Evolutionary conservation across 2,329 filamentous ascomycete species (phyloP).

Genomic region (Aspergillus melleus): DNA sequence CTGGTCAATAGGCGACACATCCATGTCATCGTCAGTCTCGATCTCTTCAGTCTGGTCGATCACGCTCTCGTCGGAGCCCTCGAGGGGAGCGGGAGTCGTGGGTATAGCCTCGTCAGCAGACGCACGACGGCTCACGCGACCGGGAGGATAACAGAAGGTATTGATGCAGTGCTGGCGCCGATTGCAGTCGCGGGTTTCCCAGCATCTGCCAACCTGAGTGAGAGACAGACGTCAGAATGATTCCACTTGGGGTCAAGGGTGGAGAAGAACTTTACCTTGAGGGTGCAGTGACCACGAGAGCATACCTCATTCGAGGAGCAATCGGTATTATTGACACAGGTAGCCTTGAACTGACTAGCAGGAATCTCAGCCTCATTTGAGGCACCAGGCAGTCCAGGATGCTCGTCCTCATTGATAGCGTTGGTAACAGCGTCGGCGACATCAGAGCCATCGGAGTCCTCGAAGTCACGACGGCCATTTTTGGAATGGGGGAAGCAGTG

Average conservation of each 20-base stretch:
- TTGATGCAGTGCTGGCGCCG: background rate
- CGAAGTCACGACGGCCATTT: background rate
- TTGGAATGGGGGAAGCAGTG: background rate
- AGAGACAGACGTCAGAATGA: background rate
- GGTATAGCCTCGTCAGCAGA: background rate
- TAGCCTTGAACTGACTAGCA: background rate
- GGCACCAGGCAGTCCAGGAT: too few relatives aligned
- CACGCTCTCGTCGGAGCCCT: background rate
- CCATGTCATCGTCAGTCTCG: background rate
- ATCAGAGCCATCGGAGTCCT: background rate
- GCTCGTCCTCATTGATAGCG: too few relatives aligned
- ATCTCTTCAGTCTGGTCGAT: background rate
- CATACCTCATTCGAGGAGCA: background rate
- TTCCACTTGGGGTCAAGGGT: background rate
- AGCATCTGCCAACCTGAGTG: background rate
- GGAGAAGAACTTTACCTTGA: background rate
- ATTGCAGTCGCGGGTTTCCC: background rate
- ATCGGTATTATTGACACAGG: background rate
- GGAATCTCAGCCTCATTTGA: background rate
- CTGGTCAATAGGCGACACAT: background rate
- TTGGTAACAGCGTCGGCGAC: too few relatives aligned
- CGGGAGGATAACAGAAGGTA: background rate
- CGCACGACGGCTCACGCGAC: too few relatives aligned
- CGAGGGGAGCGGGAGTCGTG: background rate
- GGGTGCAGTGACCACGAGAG: background rate